phyloP scores from a whole-genome alignment of 177 flowering plant genomes.

The Vitis hybrid region DNA sequence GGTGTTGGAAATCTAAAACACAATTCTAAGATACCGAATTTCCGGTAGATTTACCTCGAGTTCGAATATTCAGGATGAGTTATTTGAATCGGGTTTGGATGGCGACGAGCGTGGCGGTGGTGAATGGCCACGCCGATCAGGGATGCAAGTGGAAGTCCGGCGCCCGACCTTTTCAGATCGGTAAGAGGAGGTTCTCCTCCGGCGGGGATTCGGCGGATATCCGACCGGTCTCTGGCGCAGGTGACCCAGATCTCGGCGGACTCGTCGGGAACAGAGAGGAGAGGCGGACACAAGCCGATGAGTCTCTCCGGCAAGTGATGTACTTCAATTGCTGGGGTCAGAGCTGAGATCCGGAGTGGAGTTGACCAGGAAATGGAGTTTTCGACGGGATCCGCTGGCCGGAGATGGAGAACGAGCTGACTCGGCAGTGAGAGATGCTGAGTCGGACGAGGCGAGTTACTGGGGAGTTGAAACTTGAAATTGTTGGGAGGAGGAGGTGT shows the following conservation, averaged over 20 bases:
- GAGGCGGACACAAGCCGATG: slow-evolving; percentile 25
- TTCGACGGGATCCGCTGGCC: background rate
- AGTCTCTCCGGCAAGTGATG: slow-evolving; percentile 32
- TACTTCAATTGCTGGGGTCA: slow-evolving; percentile 41
- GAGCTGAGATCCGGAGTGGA: slow-evolving; percentile 1
- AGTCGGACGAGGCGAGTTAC: background rate
- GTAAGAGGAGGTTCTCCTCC: slow-evolving; percentile 19
- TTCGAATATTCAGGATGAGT: slow-evolving; percentile 32
- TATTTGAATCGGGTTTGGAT: slow-evolving; percentile 45
- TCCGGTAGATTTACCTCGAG: too few relatives aligned
- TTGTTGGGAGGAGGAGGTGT: background rate
- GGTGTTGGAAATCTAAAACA: too few relatives aligned
- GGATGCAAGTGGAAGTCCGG: slow-evolving; percentile 32
- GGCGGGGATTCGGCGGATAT: slow-evolving; percentile 19
- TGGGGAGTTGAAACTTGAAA: background rate
- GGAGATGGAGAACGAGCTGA: background rate
- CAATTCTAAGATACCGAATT: too few relatives aligned
- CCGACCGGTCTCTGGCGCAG: slow-evolving; percentile 20
- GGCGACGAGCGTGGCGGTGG: slow-evolving; percentile 54
- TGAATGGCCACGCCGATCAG: slow-evolving; percentile 47
- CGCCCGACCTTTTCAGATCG: slow-evolving; percentile 27
- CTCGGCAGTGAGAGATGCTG: background rate
- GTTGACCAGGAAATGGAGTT: background rate
- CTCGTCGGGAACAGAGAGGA: slow-evolving; percentile 25
- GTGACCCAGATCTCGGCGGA: slow-evolving; percentile 21